These are phyloP conservation scores for Podospora didyma DNA, from an alignment of 495 filamentous ascomycete species.

Conservation along the genomic window DNA sequence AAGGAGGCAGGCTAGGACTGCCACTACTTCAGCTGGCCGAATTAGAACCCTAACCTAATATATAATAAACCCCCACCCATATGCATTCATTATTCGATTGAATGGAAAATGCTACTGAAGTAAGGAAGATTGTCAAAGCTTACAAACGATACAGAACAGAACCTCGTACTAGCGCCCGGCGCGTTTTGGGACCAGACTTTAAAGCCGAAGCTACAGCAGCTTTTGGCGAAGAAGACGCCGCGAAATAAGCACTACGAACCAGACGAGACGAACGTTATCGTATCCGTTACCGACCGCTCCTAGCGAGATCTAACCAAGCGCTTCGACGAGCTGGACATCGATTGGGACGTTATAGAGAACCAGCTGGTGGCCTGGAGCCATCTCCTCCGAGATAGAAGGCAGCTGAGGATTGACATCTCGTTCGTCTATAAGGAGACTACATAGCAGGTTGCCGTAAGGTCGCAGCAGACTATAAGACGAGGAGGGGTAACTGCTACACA, in stretches of 20 bases:
- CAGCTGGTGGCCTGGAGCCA: conserved; percentile 17
- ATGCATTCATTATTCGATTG: conserved; percentile 29
- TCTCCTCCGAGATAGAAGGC: conserved; percentile 18
- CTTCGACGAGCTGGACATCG: conserved; percentile 17
- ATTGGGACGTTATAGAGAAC: conserved; percentile 13
- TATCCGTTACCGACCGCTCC: conserved; percentile 8
- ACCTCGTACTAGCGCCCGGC: conserved; percentile 19
- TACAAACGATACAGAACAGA: conserved; percentile 27
- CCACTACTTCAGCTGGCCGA: conserved; percentile 16
- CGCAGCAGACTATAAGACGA: conserved; percentile 4
- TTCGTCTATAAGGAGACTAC: conserved; percentile 17
- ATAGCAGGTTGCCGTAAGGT: neutral
- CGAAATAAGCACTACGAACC: conserved; percentile 14
- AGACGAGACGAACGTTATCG: conserved; percentile 17
- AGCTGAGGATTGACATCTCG: conserved; percentile 23
- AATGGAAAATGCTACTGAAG: conserved; percentile 29
- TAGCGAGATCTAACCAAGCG: conserved; percentile 16
- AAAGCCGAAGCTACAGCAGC: conserved; percentile 16
- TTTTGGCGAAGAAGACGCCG: conserved; percentile 13
- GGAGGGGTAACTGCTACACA: conserved; percentile 12
- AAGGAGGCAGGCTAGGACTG: conserved; percentile 10
- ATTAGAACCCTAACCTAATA: conserved; percentile 15
- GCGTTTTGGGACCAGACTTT: conserved; percentile 11
- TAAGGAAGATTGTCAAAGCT: conserved; percentile 15
- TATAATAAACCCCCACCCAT: conserved; percentile 21